Base-by-base conservation (phyloP, 202 grass and related monocot species). In the Miscanthus sacchariflorus region DNA sequence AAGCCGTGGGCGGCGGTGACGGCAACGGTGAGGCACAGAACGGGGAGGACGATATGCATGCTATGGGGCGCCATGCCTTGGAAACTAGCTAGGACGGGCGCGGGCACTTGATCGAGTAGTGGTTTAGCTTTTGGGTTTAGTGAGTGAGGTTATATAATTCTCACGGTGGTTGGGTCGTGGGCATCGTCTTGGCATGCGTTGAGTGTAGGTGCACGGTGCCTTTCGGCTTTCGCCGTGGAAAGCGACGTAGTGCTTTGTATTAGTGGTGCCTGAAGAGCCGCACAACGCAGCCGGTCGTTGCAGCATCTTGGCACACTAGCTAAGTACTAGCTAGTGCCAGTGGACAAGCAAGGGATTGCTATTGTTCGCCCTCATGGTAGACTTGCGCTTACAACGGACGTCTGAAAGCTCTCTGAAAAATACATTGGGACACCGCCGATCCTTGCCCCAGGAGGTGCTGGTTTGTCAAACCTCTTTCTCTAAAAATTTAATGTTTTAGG, bases 91-190 rank as follows among this genome's bases (percentile, higher is more conserved):
- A 4, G 43, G 78, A 40, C 28, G 12, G 63, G 18, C 9, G 36
- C 56, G 8, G 4, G 23, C 17, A n/a, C 7, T n/a, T 5, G 24
- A 7, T 12, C 1, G 19, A 64, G 21, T 10, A 12, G 61, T 65
- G 24, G 23, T 38, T 39, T 56, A 71, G 15, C 40, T 42, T 68
- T 46, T 19, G 40, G 36, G 35, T 64, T 40, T 44, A 15, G 38
- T 80, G 6, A 65, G 4, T 30, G 28, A 38, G 50, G 52, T 56
- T 56, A 21, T 71, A 12, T 21, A n/a, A 35, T 35, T 28, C 25
- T 72, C 65, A 46, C 27, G 40, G 87, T 84, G 50, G 81, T 84
- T 88, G 81, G 74, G 28, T 88, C 28, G 81, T 83, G 52, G 18
- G 76, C 36, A 80, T 85, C 40, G 39, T 42, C 65, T 50, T 74